phyloP scores from a whole-genome alignment of 768 basidiomycete species.

The Lactifluus hygrophoroides region DNA sequence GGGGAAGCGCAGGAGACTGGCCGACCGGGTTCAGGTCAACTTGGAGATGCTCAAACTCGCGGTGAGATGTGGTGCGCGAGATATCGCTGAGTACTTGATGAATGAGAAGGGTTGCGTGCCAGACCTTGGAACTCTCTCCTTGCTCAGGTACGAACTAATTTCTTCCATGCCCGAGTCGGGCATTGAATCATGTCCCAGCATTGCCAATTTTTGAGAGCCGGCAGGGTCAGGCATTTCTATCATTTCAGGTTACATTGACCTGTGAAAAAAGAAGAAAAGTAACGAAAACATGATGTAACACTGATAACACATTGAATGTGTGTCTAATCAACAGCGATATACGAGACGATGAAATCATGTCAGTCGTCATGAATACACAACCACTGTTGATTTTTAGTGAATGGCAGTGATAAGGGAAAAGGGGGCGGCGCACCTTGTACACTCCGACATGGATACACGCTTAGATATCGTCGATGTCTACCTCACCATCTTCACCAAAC shows the following conservation, averaged over 20 bases:
- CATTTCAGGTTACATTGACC: neutral
- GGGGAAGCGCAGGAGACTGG: conserved; percentile 45
- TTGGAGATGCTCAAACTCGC: conserved; percentile 57
- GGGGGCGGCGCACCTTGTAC: conserved; percentile 16
- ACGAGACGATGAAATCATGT: conserved; percentile 7
- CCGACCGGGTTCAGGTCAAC: conserved; percentile 49
- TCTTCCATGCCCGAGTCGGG: neutral
- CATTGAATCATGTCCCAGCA: neutral
- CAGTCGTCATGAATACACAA: conserved; percentile 16
- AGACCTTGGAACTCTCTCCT: conserved; percentile 52
- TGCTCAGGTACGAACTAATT: neutral
- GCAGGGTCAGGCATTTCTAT: neutral
- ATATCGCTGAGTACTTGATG: conserved; percentile 64
- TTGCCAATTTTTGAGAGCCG: neutral
- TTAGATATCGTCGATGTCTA: conserved; percentile 87
- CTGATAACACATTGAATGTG: conserved; percentile 6
- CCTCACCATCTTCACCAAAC: conserved; percentile 81
- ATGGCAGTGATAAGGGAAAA: neutral
- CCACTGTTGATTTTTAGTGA: neutral
- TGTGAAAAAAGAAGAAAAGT: neutral
- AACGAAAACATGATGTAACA: neutral
- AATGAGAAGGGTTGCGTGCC: conserved; percentile 65
- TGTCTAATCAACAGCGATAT: conserved; percentile 19
- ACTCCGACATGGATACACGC: conserved; percentile 22
- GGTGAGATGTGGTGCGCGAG: conserved; percentile 52